These are phyloP conservation scores for Thuja plicata DNA, from an alignment of 83 land plant genomes.

Conservation along the genomic window DNA sequence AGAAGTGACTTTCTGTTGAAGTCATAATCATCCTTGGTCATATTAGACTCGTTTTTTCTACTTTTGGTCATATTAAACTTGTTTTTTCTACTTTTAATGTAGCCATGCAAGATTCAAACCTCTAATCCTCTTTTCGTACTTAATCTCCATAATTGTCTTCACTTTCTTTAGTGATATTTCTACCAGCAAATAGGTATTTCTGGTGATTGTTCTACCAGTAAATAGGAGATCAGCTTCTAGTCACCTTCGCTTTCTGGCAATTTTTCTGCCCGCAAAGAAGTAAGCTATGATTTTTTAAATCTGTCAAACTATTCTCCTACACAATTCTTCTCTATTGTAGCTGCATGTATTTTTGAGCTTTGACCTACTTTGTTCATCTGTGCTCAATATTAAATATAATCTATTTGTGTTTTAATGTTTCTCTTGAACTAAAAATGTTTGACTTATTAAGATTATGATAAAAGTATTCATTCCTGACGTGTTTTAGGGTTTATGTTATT, in stretches of 20 bases:
- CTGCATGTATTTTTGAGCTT: background rate
- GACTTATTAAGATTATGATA: background rate
- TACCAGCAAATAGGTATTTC: background rate
- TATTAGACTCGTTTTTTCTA: background rate
- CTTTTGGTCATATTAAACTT: background rate
- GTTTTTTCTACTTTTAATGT: background rate
- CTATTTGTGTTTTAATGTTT: background rate
- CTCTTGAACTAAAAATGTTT: background rate
- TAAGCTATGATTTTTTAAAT: too few relatives aligned
- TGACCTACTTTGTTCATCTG: background rate
- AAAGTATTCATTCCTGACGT: background rate
- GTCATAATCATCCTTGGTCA: background rate
- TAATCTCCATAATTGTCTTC: background rate
- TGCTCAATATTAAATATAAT: background rate
- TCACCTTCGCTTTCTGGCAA: too few relatives aligned
- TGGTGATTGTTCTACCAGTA: background rate
- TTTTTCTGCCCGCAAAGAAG: too few relatives aligned
- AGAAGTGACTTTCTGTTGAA: background rate
- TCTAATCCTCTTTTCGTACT: background rate
- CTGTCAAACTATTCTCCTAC: background rate
- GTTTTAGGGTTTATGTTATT: background rate
- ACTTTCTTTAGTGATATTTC: background rate
- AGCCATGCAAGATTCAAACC: background rate
- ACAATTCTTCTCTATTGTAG: background rate
- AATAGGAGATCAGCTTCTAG: background rate